Base-by-base conservation (phyloP, 2,329 filamentous ascomycete species). In the Dothideomycetes sp. region DNA sequence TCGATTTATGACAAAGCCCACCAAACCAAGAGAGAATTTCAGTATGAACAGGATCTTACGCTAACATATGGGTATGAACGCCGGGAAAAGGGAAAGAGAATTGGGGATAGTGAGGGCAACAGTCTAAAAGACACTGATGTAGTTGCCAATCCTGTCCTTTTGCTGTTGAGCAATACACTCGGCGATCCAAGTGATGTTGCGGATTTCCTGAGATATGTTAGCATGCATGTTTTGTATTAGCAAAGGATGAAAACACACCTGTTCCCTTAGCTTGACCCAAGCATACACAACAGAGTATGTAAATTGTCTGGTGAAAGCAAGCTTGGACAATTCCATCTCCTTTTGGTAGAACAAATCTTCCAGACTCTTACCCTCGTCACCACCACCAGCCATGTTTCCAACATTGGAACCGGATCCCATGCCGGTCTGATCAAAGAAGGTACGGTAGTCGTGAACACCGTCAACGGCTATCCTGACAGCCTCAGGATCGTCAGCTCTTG, bases 101-200 rank as follows among this genome's bases (percentile, higher is more conserved):
- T 10, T 15, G 18, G 17, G 27, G 18, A 8, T 10, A 32, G 18
- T 9, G 17, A 39, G 15, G 11, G 6, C 20, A 44, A 8, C 11
- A 34, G 32, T 32, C 36, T 33, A 94, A 67, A 98, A 94, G 47
- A 96, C 91, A 65, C 87, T 94, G 63, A 98, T 98, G 66, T 94
- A 98, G 68, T 96, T 98, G 54, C 85, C 84, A 61, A 98, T 96
- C 60, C 91, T 79, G 65, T 98, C 91, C 71, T 98, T 98, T 67
- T 98, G 91, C 70, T 94, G 95, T 68, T 98, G 91, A 42, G 91
- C 91, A 74, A 98, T 98, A 68, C 91, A 98, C 66, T 98, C 91
- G 16, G 91, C 83, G 63, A 98, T 98, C 91, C 91, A 98, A 37
- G 91, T 96, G 58, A 98, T 94, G 66, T 98, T 98, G 51, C 91